Evolutionary conservation across 78 protist genomes (phyloP), one percentile per base, ranked within the genome.

Genomic region (Dictyostelium firmibasis): DNA sequence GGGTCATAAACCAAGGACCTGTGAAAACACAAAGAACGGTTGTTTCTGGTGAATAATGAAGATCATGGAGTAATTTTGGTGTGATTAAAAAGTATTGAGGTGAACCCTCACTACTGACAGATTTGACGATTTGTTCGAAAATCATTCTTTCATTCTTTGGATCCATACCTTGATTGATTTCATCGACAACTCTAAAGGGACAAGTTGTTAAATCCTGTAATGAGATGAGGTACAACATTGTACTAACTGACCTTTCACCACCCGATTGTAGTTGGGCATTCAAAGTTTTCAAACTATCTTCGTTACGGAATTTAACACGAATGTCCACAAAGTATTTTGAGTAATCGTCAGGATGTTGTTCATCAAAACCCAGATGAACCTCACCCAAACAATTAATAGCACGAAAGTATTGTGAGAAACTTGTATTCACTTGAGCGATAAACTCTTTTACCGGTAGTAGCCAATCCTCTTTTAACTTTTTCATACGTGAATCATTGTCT

Each of bases 81-180:
- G 99, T 98, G 64, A 98, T 81, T 70, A 98, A 79, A 75, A 98
- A 98, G 92, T 95, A 97, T 83, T 98, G 99, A 41, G 98, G 99
- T 38, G 57, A 36, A 35, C 87, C 85, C 10, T 76, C 91, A 62
- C 83, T 38, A 44, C 38, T 70, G 41, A 94, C 96, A 18, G 84
- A 72, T 23, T 83, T 36, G 27, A 96, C 97, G n/a, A 98, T 89
- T 76, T 88, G 82, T 23, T 86, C 93, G 53, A 97, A 97, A 76
- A 97, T 84, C 91, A 83, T 76, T 11, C 98, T 85, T 78, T 98
- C 99, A 85, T 98, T 97, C 81, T 41, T 91, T 57, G 97, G 89
- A 91, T 97, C 98, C 98, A 97, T 98, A 79, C 98, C 98, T 81
- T 98, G 98, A 89, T 98, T 98, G 91, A 98, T 98, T 93, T 98